Evolutionary conservation across 805 yeast species (phyloP).

Genomic region (Lipomyces sp.): DNA sequence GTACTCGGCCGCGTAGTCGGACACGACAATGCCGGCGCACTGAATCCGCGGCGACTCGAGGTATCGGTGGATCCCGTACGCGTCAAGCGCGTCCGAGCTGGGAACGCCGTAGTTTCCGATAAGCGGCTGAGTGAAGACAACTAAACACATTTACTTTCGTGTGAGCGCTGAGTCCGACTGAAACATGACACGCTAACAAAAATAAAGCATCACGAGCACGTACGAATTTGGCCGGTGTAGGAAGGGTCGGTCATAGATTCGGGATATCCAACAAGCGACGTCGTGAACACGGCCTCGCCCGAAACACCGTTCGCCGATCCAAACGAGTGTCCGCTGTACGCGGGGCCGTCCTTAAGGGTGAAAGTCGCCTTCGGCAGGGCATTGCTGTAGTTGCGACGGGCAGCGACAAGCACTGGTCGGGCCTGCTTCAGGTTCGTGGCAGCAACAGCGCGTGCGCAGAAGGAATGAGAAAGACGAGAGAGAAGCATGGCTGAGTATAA

Average conservation of each 20-base stretch:
- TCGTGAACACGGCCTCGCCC: conserved; percentile 98
- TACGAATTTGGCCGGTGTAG: conserved; percentile 85
- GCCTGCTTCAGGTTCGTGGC: conserved; percentile 6
- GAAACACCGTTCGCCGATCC: conserved; percentile 88
- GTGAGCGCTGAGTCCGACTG: too few species aligned
- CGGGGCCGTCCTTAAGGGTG: conserved; percentile 30
- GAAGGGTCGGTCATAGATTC: conserved; percentile 98
- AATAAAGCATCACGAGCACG: conserved; percentile 20
- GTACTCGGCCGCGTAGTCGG: conserved; percentile 90
- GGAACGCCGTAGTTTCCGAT: conserved; percentile 99
- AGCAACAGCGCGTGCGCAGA: conserved; percentile 1
- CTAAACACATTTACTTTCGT: too few species aligned
- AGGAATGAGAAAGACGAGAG: conserved; percentile 10
- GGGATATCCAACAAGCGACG: conserved; percentile 99
- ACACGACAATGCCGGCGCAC: conserved; percentile 93
- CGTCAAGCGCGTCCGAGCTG: conserved; percentile 68
- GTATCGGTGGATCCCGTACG: conserved; percentile 79
- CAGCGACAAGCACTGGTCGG: background rate
- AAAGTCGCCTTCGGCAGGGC: conserved; percentile 18
- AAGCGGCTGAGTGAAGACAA: conserved; percentile 93
- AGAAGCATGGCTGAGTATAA: background rate
- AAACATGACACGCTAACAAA: background rate
- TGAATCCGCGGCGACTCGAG: conserved; percentile 90
- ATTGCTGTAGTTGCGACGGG: conserved; percentile 3
- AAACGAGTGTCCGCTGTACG: conserved; percentile 87